Conservation (phyloP, 192 early-diverging fungal species). For the Pilobolus umbonatus region DNA sequence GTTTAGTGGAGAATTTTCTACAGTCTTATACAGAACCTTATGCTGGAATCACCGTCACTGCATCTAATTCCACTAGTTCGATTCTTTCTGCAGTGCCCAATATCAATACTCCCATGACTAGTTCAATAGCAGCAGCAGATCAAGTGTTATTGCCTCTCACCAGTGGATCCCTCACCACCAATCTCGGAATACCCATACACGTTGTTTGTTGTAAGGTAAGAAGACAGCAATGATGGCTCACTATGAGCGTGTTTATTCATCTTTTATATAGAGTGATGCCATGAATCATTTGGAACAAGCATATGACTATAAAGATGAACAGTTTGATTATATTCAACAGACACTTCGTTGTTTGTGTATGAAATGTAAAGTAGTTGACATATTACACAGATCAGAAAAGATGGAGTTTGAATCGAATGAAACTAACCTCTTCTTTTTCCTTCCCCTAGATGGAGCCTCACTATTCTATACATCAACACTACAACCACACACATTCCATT, state of each 20-base stretch:
- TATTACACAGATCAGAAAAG: neutral
- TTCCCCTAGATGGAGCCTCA: constrained; percentile 78
- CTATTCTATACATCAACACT: constrained; percentile 86
- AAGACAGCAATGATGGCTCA: neutral
- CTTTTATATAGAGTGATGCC: constrained; percentile 48
- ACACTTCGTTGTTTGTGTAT: constrained; percentile 83
- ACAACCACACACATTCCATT: constrained; percentile 68
- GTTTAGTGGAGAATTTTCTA: constrained; percentile 59
- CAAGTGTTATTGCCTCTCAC: constrained; percentile 67
- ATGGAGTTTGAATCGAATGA: neutral
- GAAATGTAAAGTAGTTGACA: constrained; percentile 61
- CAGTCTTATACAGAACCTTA: constrained; percentile 66
- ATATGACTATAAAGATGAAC: constrained; percentile 81
- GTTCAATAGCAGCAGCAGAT: constrained; percentile 25
- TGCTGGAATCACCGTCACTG: constrained; percentile 8
- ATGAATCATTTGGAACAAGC: constrained; percentile 74
- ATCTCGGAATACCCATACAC: constrained; percentile 85
- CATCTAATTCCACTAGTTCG: constrained; percentile 30
- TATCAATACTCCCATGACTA: constrained; percentile 24
- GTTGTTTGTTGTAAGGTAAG: constrained; percentile 83
- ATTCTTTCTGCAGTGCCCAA: constrained; percentile 21
- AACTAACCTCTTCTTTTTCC: neutral
- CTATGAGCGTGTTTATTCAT: no score
- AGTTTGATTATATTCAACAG: constrained; percentile 96
- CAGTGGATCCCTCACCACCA: constrained; percentile 74